These are phyloP conservation scores for Globisporangium acanthophoron DNA, from an alignment of 352 stramenopile genomes.

Conservation along the genomic window DNA sequence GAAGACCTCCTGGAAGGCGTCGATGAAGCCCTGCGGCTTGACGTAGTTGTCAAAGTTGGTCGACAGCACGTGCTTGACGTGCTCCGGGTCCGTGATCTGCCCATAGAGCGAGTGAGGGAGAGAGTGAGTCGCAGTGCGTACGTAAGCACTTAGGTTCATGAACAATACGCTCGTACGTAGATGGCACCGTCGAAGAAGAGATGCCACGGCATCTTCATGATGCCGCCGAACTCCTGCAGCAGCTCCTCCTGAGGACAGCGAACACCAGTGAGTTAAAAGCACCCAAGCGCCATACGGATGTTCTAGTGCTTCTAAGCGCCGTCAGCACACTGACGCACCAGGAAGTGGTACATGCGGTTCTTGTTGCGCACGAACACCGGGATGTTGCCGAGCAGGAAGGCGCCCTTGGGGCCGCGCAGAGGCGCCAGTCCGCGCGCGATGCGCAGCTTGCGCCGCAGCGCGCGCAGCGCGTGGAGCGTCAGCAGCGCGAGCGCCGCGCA, in stretches of 20 bases:
- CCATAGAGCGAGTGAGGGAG: neutral
- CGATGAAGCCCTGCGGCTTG: conserved; percentile 63
- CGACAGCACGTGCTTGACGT: conserved; percentile 62
- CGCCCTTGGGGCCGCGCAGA: conserved; percentile 31
- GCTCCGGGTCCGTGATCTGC: conserved; percentile 45
- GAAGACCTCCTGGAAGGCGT: conserved; percentile 62
- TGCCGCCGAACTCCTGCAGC: conserved; percentile 30
- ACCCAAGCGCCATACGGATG: neutral
- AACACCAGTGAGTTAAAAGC: neutral
- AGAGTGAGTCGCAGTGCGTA: neutral
- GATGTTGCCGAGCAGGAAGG: conserved; percentile 49
- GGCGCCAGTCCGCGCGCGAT: conserved; percentile 43
- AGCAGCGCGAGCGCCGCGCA: conserved; percentile 1
- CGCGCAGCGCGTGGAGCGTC: neutral
- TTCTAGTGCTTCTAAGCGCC: too few species aligned
- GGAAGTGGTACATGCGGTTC: conserved; percentile 50
- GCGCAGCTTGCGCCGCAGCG: conserved; percentile 39
- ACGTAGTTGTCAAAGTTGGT: conserved; percentile 71
- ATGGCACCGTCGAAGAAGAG: conserved; percentile 62
- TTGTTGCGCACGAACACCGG: conserved; percentile 44
- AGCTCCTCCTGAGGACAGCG: conserved; percentile 22
- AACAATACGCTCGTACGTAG: conserved; percentile 23
- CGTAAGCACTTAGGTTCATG: neutral
- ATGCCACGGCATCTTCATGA: conserved; percentile 71
- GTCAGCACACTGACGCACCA: conserved; percentile 16